A percentile compares a stretch with the other conserved stretches of the same genome.
Evolutionary conservation across 1,284 basidiomycete genomes (phyloP).

Genomic region (Anthracocystis setariae): DNA sequence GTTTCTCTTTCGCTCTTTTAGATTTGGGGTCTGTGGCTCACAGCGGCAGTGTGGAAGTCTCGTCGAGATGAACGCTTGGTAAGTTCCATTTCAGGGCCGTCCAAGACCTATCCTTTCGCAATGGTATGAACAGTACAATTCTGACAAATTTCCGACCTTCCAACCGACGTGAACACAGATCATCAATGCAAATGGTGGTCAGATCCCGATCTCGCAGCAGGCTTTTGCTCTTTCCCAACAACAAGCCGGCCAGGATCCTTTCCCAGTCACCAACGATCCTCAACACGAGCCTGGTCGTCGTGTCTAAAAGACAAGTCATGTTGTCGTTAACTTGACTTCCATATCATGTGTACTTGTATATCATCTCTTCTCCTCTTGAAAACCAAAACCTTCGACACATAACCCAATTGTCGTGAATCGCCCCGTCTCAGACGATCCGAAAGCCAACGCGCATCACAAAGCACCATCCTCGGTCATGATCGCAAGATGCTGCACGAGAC

Average conservation of each 20-base stretch:
- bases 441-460: too few species aligned
- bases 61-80: conserved; percentile 56
- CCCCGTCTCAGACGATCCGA: too few species aligned
- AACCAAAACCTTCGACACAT: background rate
- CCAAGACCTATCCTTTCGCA: background rate
- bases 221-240: conserved; percentile 34
- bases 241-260: conserved; percentile 33
- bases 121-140: background rate
- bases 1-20: conserved; percentile 1
- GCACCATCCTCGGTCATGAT: too few species aligned
- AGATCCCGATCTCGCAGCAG: conserved; percentile 41
- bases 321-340: too few species aligned
- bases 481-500: too few species aligned
- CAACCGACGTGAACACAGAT: too few species aligned
- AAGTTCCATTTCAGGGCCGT: conserved; percentile 11
- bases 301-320: too few species aligned
- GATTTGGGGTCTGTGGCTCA: conserved; percentile 64
- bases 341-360: conserved; percentile 8
- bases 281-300: conserved; percentile 40
- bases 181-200: conserved; percentile 31
- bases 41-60: conserved; percentile 62
- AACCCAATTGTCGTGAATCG: background rate
- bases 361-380: background rate
- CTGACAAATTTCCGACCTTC: too few species aligned
- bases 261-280: conserved; percentile 45